phyloP scores from a whole-genome alignment of 345 rosid species.

The Psidium guajava region DNA sequence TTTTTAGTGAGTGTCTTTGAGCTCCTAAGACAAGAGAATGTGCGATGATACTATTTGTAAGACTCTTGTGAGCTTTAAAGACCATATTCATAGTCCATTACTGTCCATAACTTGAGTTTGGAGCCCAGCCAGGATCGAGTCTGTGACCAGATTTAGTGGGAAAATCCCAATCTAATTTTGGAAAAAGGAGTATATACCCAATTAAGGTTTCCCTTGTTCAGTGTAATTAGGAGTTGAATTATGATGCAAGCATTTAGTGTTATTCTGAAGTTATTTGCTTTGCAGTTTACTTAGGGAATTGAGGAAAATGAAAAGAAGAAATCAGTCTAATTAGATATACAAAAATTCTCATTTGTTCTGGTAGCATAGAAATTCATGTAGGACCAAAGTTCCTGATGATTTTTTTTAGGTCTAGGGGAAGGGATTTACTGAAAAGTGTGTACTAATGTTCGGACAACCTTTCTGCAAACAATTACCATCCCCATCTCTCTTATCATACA shows the following conservation, averaged over 20 bases:
- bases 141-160: neutral
- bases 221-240: neutral
- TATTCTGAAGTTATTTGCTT: neutral
- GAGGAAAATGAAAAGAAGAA: neutral
- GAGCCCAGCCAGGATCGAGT: neutral
- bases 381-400: neutral
- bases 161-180: neutral
- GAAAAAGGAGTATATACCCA: neutral
- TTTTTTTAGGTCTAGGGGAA: neutral
- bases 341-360: neutral
- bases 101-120: neutral
- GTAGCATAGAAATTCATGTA: neutral
- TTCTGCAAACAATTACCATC: neutral
- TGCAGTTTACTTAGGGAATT: neutral
- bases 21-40: neutral
- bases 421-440: neutral
- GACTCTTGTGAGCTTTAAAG: neutral
- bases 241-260: neutral
- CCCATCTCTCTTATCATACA: neutral
- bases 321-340: neutral
- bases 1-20: neutral
- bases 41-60: neutral
- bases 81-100: neutral
- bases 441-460: neutral
- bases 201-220: neutral